Evolutionary conservation across 2,329 filamentous ascomycete genomes (phyloP).

Genomic region (Laburnicola sp.): DNA sequence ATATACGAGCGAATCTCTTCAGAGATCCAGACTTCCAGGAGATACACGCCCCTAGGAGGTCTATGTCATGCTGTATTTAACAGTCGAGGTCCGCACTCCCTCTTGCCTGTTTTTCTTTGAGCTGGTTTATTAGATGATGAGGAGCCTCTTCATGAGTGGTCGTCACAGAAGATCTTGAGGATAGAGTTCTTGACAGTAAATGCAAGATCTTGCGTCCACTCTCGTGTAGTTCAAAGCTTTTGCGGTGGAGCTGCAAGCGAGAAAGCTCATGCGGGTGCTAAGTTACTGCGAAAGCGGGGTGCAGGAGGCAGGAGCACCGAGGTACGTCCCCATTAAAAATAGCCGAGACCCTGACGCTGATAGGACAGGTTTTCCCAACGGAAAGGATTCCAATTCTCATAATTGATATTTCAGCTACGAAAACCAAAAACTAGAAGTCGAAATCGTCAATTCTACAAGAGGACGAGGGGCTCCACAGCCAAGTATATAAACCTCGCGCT

Average conservation of each 20-base stretch:
- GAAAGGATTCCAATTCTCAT: not conserved
- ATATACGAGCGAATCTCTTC: too few relatives aligned
- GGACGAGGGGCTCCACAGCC: too few relatives aligned
- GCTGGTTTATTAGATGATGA: too few relatives aligned
- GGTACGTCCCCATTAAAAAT: not conserved
- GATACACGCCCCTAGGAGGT: too few relatives aligned
- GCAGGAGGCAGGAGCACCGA: not conserved
- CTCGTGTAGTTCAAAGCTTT: not conserved
- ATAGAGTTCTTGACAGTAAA: not conserved
- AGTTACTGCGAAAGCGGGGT: not conserved
- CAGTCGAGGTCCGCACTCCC: too few relatives aligned
- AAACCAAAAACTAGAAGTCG: not conserved
- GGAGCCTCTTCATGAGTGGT: too few relatives aligned
- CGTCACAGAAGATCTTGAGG: too few relatives aligned
- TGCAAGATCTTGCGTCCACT: not conserved
- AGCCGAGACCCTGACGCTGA: not conserved
- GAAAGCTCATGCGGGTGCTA: not conserved
- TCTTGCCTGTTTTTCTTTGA: too few relatives aligned
- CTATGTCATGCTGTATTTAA: too few relatives aligned
- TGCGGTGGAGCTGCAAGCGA: not conserved
- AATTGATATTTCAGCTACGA: not conserved
- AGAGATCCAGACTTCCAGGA: too few relatives aligned
- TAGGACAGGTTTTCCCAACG: not conserved
- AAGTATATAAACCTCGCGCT: too few relatives aligned
- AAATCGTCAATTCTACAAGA: not conserved